Base-by-base conservation (phyloP, 225 moss, liverwort and hornwort species). In the Antitrichia curtipendula region DNA sequence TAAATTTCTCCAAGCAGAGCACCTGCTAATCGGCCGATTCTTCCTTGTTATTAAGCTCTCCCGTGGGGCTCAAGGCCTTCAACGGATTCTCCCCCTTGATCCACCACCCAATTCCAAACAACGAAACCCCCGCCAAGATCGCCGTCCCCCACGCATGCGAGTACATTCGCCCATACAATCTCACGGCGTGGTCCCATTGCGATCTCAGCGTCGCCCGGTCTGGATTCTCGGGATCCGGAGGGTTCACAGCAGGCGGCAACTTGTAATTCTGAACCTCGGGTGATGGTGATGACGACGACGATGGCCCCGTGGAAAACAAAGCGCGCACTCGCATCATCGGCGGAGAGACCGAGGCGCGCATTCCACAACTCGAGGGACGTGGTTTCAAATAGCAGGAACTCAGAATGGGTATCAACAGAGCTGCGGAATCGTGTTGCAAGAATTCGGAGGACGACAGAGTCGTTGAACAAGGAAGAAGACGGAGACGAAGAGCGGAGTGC, bases 141-240 rank as follows among this genome's bases (percentile, higher is more conserved):
- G 98, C 96, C 77, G 96, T 96, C 36, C 98, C 98, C 98, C 98
- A 98, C 16, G 96, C 98, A 75, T 96, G 93, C 60, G 95, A 96
- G 89, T 98, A 98, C 96, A 87, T 96, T 25, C 80, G 81, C 90
- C 92, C 95, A 43, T 98, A 98, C 84, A 93, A 64, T 31, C 94
- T 84, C 45, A 95, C 92, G 49, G 98, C 98, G 84, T 95, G 92
- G 73, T 94, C 90, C 98, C 98, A 98, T 88, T 98, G 98, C 90
- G 95, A 87, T 64, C 94, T 80, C 56, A 98, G 85, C 47, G 98
- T 98, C 70, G 88, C 92, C 36, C 94, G 82, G 78, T 96, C 96
- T 3, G 96, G 96, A 86, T 94, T 98, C 38, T 88, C 94, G 7
- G 89, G 84, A 23, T 98, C 98, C 27, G 94, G 98, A 34, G 98